Evolutionary conservation across 2,329 filamentous ascomycete genomes (phyloP), one percentile per base, ranked within the genome.

Genomic region (Magnaporthiopsis rhizophila): DNA sequence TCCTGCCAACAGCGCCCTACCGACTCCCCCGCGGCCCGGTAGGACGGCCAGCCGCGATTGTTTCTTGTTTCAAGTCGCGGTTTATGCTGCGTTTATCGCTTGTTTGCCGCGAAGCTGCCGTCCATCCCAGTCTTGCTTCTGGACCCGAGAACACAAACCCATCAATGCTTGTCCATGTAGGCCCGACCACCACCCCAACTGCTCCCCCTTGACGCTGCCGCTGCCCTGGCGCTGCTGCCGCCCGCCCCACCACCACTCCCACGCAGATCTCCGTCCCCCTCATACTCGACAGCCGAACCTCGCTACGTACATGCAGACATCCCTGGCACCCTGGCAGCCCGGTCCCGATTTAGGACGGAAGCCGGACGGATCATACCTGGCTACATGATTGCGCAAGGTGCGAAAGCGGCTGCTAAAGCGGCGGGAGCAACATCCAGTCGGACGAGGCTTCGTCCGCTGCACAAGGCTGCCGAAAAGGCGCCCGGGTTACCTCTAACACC

Each of bases 331-430:
- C 38, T 45, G 11, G 38, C 38, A 4, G 38, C 13, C 15, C 15
- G 38, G 32, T 63, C 57, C 57, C 36, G 57, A 59, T 59, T 63
- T 63, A 63, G 62, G 34, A 28, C 57, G 62, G 62, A 59, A 63
- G 38, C 26, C 26, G 58, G 24, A 58, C 62, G 62, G 62, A 63
- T 53, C 45, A 53, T 53, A 63, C 26, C 12, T 28, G 13, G 57
- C 26, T 21, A 18, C 57, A 32, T 58, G 36, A 24, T 34, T 58
- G 36, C 53, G 57, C 38, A 50, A 59, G 57, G 28, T n/a, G n/a
- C n/a, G 18, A 30, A n/a, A 58, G 45, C 5, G 34, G 12, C 36
- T 62, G 45, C 36, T 30, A 15, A 58, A 30, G 9, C 57, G 6
- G 18, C 1, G 5, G 21, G 18, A 21, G 18, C 26, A 9, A 26